Evolutionary conservation across 2,329 filamentous ascomycete species (phyloP).

Genomic region (Blumeriella jaapii): DNA sequence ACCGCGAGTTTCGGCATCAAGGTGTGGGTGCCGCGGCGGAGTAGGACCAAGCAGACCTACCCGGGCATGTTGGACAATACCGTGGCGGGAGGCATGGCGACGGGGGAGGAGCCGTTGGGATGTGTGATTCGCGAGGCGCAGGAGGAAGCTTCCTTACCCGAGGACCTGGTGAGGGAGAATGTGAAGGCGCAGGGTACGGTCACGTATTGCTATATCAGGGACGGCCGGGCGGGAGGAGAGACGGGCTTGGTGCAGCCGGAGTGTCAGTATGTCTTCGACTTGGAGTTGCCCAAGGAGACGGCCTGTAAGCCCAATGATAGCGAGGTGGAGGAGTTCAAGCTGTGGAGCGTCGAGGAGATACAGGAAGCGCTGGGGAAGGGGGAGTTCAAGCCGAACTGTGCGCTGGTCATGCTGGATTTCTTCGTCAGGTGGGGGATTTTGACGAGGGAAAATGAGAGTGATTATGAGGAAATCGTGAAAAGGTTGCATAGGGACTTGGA

Average conservation of each 20-base stretch:
- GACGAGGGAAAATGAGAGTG: slow-evolving; percentile 64
- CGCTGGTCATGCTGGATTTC: slow-evolving; percentile 76
- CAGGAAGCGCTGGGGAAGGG: slow-evolving; percentile 56
- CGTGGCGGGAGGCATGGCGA: slow-evolving; percentile 73
- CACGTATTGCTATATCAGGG: slow-evolving; percentile 76
- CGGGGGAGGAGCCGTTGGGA: slow-evolving; percentile 69
- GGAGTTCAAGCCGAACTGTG: slow-evolving; percentile 89
- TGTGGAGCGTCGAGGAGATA: slow-evolving; percentile 69
- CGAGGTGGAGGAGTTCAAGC: slow-evolving; percentile 76
- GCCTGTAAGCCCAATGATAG: slow-evolving; percentile 69
- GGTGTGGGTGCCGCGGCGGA: slow-evolving; percentile 75
- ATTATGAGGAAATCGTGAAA: slow-evolving; percentile 64
- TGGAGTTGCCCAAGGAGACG: slow-evolving; percentile 60
- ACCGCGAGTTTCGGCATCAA: slow-evolving; percentile 45
- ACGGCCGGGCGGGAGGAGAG: slow-evolving; percentile 67
- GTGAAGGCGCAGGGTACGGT: slow-evolving; percentile 55
- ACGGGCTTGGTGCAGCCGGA: slow-evolving; percentile 78
- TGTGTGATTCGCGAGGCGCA: slow-evolving; percentile 75
- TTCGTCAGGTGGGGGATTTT: slow-evolving; percentile 76
- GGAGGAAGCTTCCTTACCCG: slow-evolving; percentile 78
- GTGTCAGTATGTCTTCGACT: slow-evolving; percentile 82
- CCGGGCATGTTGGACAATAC: slow-evolving; percentile 90
- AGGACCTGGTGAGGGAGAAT: slow-evolving; percentile 50
- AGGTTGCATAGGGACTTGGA: slow-evolving; percentile 70
- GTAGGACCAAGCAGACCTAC: slow-evolving; percentile 73